phyloP scores from a whole-genome alignment of 306 rosid species.

The Castanea crenata region DNA sequence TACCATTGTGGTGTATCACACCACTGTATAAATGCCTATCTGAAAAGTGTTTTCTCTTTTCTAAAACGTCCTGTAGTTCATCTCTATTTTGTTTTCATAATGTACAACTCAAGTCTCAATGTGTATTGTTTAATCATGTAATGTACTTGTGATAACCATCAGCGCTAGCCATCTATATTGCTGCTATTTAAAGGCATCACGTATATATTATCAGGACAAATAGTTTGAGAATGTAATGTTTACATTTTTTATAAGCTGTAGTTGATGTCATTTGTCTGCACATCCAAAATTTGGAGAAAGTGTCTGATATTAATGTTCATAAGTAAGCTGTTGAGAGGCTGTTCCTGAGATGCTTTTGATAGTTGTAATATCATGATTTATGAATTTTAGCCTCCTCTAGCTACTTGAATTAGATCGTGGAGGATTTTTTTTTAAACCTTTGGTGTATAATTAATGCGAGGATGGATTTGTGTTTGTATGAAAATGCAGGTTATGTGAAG shows the following conservation, averaged over 20 bases:
- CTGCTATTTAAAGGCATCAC: not conserved
- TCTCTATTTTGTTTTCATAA: not conserved
- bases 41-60: not conserved
- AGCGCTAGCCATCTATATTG: not conserved
- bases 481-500: constrained; percentile 9
- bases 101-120: not conserved
- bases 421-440: not conserved
- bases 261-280: not conserved
- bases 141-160: not conserved
- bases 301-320: not conserved
- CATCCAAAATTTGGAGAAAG: not conserved
- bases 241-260: not conserved
- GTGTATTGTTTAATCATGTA: not conserved
- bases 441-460: not conserved
- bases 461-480: not conserved
- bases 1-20: not conserved
- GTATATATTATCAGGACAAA: not conserved
- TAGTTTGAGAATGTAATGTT: not conserved
- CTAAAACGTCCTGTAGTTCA: not conserved
- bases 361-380: not conserved
- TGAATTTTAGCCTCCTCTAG: not conserved
- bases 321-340: not conserved
- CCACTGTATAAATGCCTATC: not conserved
- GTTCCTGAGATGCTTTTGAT: too few species aligned
- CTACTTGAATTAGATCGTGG: not conserved